These are phyloP conservation scores for Camellia sinensis DNA, from an alignment of 148 eudicot genomes.

Conservation along the genomic window DNA sequence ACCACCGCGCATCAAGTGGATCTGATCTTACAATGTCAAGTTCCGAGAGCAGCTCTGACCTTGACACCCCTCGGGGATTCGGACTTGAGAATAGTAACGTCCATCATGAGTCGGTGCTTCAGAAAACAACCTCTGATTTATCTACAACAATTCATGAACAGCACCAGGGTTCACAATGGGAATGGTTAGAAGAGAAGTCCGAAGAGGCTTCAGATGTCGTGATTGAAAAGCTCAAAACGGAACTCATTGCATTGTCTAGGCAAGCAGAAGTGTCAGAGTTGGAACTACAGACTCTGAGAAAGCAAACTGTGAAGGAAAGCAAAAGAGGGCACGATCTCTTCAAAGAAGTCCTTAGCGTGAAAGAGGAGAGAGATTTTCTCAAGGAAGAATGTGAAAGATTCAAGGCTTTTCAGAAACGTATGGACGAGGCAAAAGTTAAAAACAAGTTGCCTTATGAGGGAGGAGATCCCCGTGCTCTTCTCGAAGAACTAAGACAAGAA, in stretches of 20 bases:
- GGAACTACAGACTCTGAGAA: conserved; percentile 83
- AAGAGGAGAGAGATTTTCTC: conserved; percentile 69
- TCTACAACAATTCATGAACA: conserved; percentile 33
- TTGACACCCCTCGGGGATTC: conserved; percentile 58
- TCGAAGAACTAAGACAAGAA: conserved; percentile 80
- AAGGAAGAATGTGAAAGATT: conserved; percentile 66
- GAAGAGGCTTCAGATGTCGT: conserved; percentile 45
- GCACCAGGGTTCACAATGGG: conserved; percentile 51
- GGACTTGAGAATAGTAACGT: conserved; percentile 31
- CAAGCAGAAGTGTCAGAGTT: conserved; percentile 81
- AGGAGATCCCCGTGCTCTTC: conserved; percentile 59
- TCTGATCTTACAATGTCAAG: conserved; percentile 87
- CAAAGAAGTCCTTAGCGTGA: conserved; percentile 57
- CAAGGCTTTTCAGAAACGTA: conserved; percentile 43
- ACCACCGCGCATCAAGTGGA: conserved; percentile 62
- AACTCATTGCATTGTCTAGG: conserved; percentile 61
- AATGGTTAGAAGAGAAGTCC: conserved; percentile 49
- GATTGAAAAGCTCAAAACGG: conserved; percentile 69
- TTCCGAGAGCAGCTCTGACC: conserved; percentile 68
- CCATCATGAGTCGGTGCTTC: conserved; percentile 21
- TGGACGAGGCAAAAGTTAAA: conserved; percentile 48
- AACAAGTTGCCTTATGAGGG: conserved; percentile 53
- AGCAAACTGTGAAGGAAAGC: conserved; percentile 87
- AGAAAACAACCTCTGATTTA: conserved; percentile 17
- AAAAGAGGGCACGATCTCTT: conserved; percentile 76